Percentiles rank a stretch among this genome's conserved stretches.
Evolutionary conservation across 768 basidiomycete genomes (phyloP).

Genomic region (Russula foetens): DNA sequence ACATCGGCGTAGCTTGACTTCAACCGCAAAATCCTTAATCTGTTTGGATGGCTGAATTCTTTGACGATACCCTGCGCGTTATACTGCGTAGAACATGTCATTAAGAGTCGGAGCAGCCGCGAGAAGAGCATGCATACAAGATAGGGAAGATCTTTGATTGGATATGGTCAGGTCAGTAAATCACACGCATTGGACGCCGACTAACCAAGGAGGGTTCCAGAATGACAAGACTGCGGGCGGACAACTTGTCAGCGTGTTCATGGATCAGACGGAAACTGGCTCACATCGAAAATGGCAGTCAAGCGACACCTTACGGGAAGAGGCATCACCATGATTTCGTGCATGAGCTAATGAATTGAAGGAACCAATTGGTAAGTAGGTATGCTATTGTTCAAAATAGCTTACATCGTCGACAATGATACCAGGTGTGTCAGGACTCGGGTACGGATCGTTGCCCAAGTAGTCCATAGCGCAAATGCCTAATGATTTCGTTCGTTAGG

Average conservation of each 20-base stretch:
- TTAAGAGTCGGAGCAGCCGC: background rate
- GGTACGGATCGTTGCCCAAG: no score
- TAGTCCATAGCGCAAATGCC: conserved; percentile 1
- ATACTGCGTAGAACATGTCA: background rate
- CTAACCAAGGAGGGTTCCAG: background rate
- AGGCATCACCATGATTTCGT: background rate
- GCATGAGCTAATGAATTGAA: background rate
- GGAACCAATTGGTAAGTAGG: background rate
- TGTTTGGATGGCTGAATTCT: background rate
- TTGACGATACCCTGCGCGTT: background rate
- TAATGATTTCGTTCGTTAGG: background rate
- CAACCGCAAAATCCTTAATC: background rate
- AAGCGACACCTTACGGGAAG: background rate
- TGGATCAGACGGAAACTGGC: background rate
- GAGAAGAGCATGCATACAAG: background rate
- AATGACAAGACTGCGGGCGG: background rate
- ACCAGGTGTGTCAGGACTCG: background rate
- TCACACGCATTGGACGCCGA: background rate
- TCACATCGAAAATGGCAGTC: conserved; percentile 5
- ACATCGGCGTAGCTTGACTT: background rate
- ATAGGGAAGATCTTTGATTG: background rate
- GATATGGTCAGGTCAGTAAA: background rate
- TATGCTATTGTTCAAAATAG: no score
- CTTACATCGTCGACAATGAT: conserved; percentile 1
- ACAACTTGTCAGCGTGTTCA: background rate